These are phyloP conservation scores for Rostrohypoxylon terebratum DNA, from an alignment of 495 filamentous ascomycete genomes.

Conservation along the genomic window DNA sequence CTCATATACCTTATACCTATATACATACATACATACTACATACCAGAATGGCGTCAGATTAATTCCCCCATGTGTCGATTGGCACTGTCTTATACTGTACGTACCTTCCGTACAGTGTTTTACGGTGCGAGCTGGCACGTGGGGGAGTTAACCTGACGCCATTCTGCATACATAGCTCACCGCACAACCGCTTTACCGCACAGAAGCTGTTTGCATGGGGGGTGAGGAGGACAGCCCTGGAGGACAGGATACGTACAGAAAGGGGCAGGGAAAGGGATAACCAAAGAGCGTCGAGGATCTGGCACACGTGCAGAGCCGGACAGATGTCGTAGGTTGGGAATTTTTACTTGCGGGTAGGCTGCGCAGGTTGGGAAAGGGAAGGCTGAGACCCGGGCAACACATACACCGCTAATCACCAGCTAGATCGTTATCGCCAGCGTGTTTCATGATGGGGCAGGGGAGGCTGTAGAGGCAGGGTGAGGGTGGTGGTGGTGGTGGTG, in stretches of 20 bases:
- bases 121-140: no score
- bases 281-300: conserved; percentile 22
- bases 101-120: no score
- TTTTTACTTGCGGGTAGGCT: background rate
- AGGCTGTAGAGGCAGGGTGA: background rate
- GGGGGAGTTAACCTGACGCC: no score
- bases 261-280: conserved; percentile 1
- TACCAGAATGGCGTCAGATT: no score
- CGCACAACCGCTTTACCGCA: background rate
- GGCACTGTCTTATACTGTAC: no score
- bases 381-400: background rate
- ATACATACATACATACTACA: no score
- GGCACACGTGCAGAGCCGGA: conserved; percentile 27
- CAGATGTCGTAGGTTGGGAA: conserved; percentile 18
- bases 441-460: conserved; percentile 20
- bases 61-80: no score
- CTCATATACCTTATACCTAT: no score
- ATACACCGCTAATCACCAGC: conserved; percentile 42
- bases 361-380: background rate
- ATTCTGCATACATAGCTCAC: no score
- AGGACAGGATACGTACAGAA: background rate
- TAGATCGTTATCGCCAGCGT: conserved; percentile 22
- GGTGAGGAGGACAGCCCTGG: no score
- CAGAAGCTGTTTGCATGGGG: background rate
- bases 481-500: background rate